Evolutionary conservation across 164 flowering plant genomes (phyloP), one percentile per base, ranked within the genome.

Genomic region (Kingdonia uniflora): DNA sequence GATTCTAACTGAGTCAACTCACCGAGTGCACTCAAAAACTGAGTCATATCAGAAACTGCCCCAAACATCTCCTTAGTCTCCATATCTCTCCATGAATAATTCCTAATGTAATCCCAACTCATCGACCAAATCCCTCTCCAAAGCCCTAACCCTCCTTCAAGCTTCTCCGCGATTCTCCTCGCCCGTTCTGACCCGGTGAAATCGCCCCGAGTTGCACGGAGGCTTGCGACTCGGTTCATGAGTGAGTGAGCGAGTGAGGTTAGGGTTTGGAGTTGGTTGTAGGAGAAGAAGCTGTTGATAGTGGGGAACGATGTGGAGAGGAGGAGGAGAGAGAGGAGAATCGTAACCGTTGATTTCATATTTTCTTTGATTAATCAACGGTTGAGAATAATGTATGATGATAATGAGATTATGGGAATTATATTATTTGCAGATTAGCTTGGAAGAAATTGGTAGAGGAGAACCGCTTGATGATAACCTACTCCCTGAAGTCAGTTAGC

Each of bases 71-170:
- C 75, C 40, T 44, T 42, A 44, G 21, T 19, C 20, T 11, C 33
- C 37, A 70, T 16, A 8, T 73, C 82, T 50, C 78, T 57, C 86
- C 84, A 79, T 0, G 81, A 76, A 68, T 76, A 81, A 68, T 84
- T 76, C 63, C 35, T 72, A 15, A 68, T 0, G 57, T 71, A 82
- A 44, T 82, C 82, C 80, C 79, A 78, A 2, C 75, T 73, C 42
- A 69, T 20, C 14, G 75, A 71, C 81, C 66, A 72, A 46, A 61
- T 55, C 35, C 55, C 19, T 38, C 58, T 17, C 69, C 59, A 71
- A 17, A 76, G 63, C 26, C 84, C 70, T 12, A 74, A 40, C 57
- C 80, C 78, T 3, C 56, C 63, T 43, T 78, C 75, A 23, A 84
- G 59, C 61, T 73, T 70, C 21, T 45, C 55, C 23, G 85, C 85